Evolutionary conservation across 495 filamentous ascomycete genomes (phyloP).

Genomic region (Rostrohypoxylon terebratum): DNA sequence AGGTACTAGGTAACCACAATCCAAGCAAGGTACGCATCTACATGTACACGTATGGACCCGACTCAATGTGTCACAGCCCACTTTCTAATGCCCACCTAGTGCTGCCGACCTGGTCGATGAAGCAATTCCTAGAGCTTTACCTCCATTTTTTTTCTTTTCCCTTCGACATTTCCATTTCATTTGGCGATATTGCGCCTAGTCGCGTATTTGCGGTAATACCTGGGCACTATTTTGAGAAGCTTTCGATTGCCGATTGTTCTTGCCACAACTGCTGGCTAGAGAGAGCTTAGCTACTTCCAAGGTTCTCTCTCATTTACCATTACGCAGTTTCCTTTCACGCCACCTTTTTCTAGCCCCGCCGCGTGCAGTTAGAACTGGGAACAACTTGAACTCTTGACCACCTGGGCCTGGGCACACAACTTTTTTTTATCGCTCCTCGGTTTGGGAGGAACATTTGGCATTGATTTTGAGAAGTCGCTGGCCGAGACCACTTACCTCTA

Average conservation of each 20-base stretch:
- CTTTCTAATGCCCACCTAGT: constrained; percentile 31
- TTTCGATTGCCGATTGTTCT: constrained; percentile 24
- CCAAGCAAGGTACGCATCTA: constrained; percentile 20
- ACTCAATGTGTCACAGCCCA: constrained; percentile 42
- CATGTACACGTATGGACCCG: constrained; percentile 21
- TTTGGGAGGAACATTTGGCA: constrained; percentile 31
- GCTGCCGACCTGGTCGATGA: constrained; percentile 38
- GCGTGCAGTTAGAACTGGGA: constrained; percentile 17
- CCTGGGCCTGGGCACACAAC: not conserved
- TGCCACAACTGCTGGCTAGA: constrained; percentile 7
- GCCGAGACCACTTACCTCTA: constrained; percentile 6
- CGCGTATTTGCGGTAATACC: constrained; percentile 21
- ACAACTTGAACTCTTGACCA: constrained; percentile 16
- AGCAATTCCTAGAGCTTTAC: constrained; percentile 46
- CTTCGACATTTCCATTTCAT: constrained; percentile 23
- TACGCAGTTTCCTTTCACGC: constrained; percentile 24
- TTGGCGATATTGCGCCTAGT: constrained; percentile 26
- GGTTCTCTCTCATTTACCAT: constrained; percentile 4
- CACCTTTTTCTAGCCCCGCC: constrained; percentile 35
- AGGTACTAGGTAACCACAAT: no score
- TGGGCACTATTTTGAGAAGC: constrained; percentile 5
- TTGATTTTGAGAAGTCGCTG: constrained; percentile 27
- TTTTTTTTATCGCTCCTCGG: constrained; percentile 15
- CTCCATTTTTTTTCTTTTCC: constrained; percentile 22
- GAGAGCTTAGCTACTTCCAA: constrained; percentile 11